Percentiles rank a stretch among this genome's conserved stretches.
Evolutionary conservation across 73 alveolate genomes (phyloP).

Genomic region (Stentor coeruleus): DNA sequence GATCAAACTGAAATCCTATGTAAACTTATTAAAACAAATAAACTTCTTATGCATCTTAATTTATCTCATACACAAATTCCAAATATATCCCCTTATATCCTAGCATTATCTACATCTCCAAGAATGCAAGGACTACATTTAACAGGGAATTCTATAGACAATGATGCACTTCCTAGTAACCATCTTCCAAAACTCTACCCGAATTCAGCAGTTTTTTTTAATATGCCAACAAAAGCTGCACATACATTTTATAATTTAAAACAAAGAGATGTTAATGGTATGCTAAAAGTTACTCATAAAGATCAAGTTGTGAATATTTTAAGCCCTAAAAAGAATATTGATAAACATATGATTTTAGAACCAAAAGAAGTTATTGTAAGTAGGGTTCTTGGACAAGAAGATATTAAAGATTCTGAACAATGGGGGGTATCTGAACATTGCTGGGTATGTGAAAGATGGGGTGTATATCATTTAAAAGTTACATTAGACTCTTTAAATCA

Average conservation of each 20-base stretch:
- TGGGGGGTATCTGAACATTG: conserved; percentile 51
- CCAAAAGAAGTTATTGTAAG: conserved; percentile 37
- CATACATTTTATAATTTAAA: not conserved
- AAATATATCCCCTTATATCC: not conserved
- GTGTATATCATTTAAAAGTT: not conserved
- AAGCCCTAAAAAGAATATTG: not conserved
- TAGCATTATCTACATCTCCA: not conserved
- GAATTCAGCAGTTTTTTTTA: not conserved
- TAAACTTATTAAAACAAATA: not conserved
- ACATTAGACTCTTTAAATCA: not conserved
- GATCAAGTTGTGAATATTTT: not conserved
- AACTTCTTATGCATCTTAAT: not conserved
- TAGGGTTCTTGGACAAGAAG: conserved; percentile 38
- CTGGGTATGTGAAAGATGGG: conserved; percentile 70
- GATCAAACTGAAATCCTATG: not conserved
- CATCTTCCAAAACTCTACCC: not conserved
- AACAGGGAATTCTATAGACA: not conserved
- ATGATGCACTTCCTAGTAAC: not conserved
- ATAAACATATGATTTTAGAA: not conserved
- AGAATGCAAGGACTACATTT: not conserved
- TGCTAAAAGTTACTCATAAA: not conserved
- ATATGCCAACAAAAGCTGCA: not conserved
- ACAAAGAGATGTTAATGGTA: not conserved
- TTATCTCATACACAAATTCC: conserved; percentile 5
- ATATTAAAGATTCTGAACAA: conserved; percentile 26